Evolutionary conservation across 805 yeast species (phyloP).

Genomic region (Kodamaea kakaduensis): DNA sequence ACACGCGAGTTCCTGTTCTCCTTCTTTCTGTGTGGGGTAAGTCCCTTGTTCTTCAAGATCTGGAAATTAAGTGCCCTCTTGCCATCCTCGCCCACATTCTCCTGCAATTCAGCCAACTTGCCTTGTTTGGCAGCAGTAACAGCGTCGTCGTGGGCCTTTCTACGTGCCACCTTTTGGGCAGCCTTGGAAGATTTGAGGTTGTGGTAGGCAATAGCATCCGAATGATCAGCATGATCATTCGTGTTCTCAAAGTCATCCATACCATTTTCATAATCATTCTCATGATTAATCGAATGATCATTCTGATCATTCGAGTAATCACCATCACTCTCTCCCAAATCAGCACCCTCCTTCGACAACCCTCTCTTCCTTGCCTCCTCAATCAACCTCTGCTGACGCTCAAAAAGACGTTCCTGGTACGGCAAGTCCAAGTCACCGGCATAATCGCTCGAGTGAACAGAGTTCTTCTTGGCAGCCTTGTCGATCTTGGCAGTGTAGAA

Average conservation of each 20-base stretch:
- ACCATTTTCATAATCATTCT: constrained; percentile 47
- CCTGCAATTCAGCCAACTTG: constrained; percentile 65
- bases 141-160: constrained; percentile 64
- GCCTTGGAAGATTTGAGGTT: constrained; percentile 45
- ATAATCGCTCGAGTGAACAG: constrained; percentile 49
- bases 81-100: constrained; percentile 69
- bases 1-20: constrained; percentile 94
- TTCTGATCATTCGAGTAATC: constrained; percentile 29
- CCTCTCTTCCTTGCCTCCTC: constrained; percentile 92
- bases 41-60: constrained; percentile 93
- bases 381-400: constrained; percentile 79
- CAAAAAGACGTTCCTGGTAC: constrained; percentile 83
- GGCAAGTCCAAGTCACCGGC: constrained; percentile 91
- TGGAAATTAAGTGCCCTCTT: constrained; percentile 95
- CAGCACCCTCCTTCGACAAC: constrained; percentile 38
- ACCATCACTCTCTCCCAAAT: constrained; percentile 47
- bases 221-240: constrained; percentile 19
- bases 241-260: constrained; percentile 1
- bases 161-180: constrained; percentile 51
- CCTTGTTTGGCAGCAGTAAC: constrained; percentile 82
- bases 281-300: too few species aligned
- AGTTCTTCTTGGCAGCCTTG: constrained; percentile 65
- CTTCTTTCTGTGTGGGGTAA: constrained; percentile 89
- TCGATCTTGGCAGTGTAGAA: constrained; percentile 97
- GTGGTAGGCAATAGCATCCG: constrained; percentile 46